A percentile compares a stretch with the other conserved stretches of the same genome.
These are phyloP conservation scores for Amauroascus verrucosus DNA, from an alignment of 2,329 filamentous ascomycete genomes.

Conservation along the genomic window DNA sequence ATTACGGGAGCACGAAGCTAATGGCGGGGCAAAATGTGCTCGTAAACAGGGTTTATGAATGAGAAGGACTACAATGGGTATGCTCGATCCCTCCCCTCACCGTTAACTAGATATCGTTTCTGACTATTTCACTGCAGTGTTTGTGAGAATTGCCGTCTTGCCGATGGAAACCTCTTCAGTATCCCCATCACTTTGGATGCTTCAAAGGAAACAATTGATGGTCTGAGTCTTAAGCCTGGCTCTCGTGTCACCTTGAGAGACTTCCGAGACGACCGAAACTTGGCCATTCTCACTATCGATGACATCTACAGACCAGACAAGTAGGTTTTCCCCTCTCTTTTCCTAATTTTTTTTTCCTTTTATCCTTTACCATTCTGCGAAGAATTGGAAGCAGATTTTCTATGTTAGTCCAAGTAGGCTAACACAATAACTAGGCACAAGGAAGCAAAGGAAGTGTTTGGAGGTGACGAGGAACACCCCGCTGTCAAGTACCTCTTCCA, in stretches of 20 bases:
- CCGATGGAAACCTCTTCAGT: constrained; percentile 80
- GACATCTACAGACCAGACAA: constrained; percentile 95
- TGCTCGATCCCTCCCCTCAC: constrained; percentile 22
- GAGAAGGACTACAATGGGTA: constrained; percentile 95
- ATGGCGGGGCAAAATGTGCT: constrained; percentile 14
- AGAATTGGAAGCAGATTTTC: too few relatives aligned
- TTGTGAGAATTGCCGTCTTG: constrained; percentile 75
- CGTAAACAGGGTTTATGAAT: constrained; percentile 79
- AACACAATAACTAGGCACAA: constrained; percentile 49
- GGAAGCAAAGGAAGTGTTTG: constrained; percentile 91
- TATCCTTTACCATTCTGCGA: not conserved
- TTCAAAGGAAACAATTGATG: constrained; percentile 61
- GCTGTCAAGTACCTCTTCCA: constrained; percentile 83
- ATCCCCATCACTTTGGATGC: constrained; percentile 96
- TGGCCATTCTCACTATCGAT: constrained; percentile 90
- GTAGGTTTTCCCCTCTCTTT: too few relatives aligned
- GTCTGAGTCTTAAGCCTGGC: constrained; percentile 65
- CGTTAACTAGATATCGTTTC: not conserved
- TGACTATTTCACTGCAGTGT: constrained; percentile 47
- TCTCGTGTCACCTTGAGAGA: constrained; percentile 81
- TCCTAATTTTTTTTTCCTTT: too few relatives aligned
- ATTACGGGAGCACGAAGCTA: constrained; percentile 9
- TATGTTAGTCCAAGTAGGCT: too few relatives aligned
- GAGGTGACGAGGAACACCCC: constrained; percentile 81
- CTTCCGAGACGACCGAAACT: constrained; percentile 88